These are phyloP conservation scores for Chlamydomonas eustigma DNA, from an alignment of 139 green algal genomes.

Conservation along the genomic window DNA sequence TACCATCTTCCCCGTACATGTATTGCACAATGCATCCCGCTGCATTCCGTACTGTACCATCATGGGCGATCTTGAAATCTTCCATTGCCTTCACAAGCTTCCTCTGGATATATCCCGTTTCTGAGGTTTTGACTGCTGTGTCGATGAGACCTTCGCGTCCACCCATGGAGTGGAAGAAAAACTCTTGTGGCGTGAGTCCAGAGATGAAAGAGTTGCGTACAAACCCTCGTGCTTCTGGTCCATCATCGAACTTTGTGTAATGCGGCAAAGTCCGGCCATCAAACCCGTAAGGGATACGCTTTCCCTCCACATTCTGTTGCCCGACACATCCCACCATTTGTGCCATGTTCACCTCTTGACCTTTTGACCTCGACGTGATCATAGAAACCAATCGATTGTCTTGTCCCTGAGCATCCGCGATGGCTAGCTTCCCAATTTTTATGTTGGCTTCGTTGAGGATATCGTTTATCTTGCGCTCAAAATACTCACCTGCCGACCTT, in stretches of 20 bases:
- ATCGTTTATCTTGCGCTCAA: slow-evolving; percentile 79
- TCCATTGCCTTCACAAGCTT: slow-evolving; percentile 77
- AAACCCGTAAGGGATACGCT: slow-evolving; percentile 95
- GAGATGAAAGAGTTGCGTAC: slow-evolving; percentile 94
- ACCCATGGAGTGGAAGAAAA: slow-evolving; percentile 98
- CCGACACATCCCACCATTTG: slow-evolving; percentile 97
- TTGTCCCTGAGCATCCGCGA: neutral
- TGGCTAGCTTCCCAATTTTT: slow-evolving; percentile 6
- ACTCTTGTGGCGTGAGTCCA: slow-evolving; percentile 91
- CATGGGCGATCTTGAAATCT: slow-evolving; percentile 52
- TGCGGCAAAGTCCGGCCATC: slow-evolving; percentile 81
- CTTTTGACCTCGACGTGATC: slow-evolving; percentile 87
- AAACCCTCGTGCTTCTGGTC: slow-evolving; percentile 90
- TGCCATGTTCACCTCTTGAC: slow-evolving; percentile 97
- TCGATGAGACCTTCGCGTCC: slow-evolving; percentile 96
- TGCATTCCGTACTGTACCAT: slow-evolving; percentile 91
- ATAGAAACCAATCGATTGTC: slow-evolving; percentile 97
- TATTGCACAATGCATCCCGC: slow-evolving; percentile 90
- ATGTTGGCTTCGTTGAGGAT: slow-evolving; percentile 91
- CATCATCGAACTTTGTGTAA: slow-evolving; percentile 83
- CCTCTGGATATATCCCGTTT: slow-evolving; percentile 66
- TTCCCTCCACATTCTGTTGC: slow-evolving; percentile 98
- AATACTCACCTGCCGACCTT: slow-evolving; percentile 82
- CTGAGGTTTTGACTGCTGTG: slow-evolving; percentile 92
- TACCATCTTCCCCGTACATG: slow-evolving; percentile 96